Percentiles rank a stretch among this genome's conserved stretches.
These are phyloP conservation scores for Phyllostachys edulis DNA, from an alignment of 176 grass and related monocot species.

Conservation along the genomic window DNA sequence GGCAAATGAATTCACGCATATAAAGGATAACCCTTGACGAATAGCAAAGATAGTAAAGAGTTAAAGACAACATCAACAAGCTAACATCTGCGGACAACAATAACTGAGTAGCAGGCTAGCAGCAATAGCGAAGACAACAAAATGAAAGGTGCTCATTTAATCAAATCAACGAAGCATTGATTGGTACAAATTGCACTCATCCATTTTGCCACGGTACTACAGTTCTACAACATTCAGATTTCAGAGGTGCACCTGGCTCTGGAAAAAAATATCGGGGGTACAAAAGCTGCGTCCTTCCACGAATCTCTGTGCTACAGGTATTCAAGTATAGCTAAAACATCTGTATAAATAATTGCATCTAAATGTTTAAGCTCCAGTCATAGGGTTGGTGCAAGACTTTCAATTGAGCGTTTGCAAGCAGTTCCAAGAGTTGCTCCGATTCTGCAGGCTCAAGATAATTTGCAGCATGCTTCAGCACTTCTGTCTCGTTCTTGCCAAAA, in stretches of 20 bases:
- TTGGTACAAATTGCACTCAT: not conserved
- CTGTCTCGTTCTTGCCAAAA: slow-evolving; percentile 85
- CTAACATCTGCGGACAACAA: not conserved
- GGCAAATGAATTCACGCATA: not conserved
- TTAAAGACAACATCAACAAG: not conserved
- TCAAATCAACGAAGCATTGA: not conserved
- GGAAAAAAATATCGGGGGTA: not conserved
- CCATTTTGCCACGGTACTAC: not conserved
- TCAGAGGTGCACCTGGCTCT: not conserved
- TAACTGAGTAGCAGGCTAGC: not conserved
- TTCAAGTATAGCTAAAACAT: slow-evolving; percentile 31
- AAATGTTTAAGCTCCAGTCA: slow-evolving; percentile 84
- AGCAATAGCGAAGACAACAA: not conserved
- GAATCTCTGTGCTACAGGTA: slow-evolving; percentile 9
- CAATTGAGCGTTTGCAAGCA: slow-evolving; percentile 65
- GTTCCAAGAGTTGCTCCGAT: slow-evolving; percentile 66
- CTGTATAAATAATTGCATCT: slow-evolving; percentile 23
- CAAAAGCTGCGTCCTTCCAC: not conserved
- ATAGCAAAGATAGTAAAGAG: not conserved
- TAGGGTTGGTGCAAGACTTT: slow-evolving; percentile 81
- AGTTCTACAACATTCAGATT: not conserved
- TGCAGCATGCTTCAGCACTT: slow-evolving; percentile 85
- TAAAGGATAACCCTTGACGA: not conserved
- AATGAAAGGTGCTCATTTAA: not conserved
- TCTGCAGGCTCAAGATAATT: slow-evolving; percentile 78